Evolutionary conservation across 352 stramenopile genomes (phyloP), one percentile per base, ranked within the genome.

Genomic region (Salisapilia sapeloensis): DNA sequence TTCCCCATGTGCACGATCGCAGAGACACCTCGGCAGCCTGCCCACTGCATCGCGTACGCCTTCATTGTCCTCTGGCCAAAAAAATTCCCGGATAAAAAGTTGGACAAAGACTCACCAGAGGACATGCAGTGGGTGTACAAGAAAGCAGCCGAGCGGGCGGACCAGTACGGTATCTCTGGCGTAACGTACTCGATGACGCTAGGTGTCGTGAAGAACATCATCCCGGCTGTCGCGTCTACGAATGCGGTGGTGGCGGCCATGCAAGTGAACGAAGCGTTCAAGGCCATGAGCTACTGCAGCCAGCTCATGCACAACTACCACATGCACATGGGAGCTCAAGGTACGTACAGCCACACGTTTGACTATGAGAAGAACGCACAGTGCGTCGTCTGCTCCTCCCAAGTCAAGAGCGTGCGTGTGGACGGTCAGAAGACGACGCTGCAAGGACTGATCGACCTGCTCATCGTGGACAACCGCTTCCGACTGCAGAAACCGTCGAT

Each of bases 121-220:
- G 83, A 98, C 70, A 98, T 99, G 93, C 75, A 94, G 46, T 98
- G 93, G 86, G 81, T 99, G 1, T 97, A 87, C 42, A 62, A 97
- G 35, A 50, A 66, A 13, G 93, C 94, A 0, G 49, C 70, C 9
- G 75, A 94, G 24, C 69, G 93, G 31, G 92, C 91, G 0, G 65
- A 93, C 19, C 62, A 94, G 40, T 98, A 92, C 53, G 79, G 83
- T 6, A 99, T 99, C 38, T 35, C 60, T 4, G 93, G 93, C 1
- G 92, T 98, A 6, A 98, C 93, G 4, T 98, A 98, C 58, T 96
- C 90, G 62, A 40, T 96, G 1, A 98, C 93, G 11, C 65, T 97
- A 46, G 93, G 93, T 2, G 93, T 98, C 8, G 91, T 98, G 32
- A 98, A 98, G 64, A 97, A 97, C 53, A 97, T 98, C 42, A 97